These are phyloP conservation scores for Amniculicola lignicola DNA, from an alignment of 495 filamentous ascomycete genomes.

Conservation along the genomic window DNA sequence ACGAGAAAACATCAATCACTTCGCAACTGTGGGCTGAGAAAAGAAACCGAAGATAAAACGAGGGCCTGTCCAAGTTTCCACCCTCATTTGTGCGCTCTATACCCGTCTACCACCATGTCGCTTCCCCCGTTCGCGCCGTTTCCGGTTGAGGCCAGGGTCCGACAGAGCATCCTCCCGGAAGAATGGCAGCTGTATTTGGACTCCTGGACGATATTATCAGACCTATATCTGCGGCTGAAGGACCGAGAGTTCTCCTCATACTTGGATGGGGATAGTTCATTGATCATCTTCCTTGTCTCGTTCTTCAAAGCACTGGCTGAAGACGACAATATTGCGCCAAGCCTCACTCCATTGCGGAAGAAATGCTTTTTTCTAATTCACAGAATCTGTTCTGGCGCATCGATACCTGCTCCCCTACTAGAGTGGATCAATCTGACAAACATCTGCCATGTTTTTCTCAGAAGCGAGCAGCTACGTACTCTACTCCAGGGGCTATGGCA, in stretches of 20 bases:
- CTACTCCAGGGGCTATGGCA: slow-evolving; percentile 48
- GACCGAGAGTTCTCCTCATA: slow-evolving; percentile 50
- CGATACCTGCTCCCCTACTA: slow-evolving; percentile 48
- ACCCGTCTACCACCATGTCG: background rate
- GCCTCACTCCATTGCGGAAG: slow-evolving; percentile 56
- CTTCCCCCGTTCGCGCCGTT: slow-evolving; percentile 69
- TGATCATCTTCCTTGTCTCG: slow-evolving; percentile 58
- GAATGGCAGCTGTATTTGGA: slow-evolving; percentile 79
- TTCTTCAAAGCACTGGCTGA: slow-evolving; percentile 53
- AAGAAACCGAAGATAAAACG: too few species aligned
- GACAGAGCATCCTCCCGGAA: slow-evolving; percentile 58
- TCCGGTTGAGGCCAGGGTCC: slow-evolving; percentile 65
- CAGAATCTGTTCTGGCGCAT: slow-evolving; percentile 45
- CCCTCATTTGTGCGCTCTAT: too few species aligned
- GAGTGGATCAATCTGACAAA: slow-evolving; percentile 59
- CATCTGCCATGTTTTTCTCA: slow-evolving; percentile 54
- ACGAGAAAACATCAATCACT: too few species aligned
- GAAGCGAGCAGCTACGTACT: slow-evolving; percentile 47
- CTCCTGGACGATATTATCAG: slow-evolving; percentile 67
- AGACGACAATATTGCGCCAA: slow-evolving; percentile 44
- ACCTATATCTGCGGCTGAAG: slow-evolving; percentile 59
- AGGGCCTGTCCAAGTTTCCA: too few species aligned
- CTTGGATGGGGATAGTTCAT: slow-evolving; percentile 51
- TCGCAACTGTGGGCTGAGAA: too few species aligned
- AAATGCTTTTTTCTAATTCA: slow-evolving; percentile 59